Base-by-base conservation (phyloP, 2,329 filamentous ascomycete species). In the Nigrospora osmanthi region DNA sequence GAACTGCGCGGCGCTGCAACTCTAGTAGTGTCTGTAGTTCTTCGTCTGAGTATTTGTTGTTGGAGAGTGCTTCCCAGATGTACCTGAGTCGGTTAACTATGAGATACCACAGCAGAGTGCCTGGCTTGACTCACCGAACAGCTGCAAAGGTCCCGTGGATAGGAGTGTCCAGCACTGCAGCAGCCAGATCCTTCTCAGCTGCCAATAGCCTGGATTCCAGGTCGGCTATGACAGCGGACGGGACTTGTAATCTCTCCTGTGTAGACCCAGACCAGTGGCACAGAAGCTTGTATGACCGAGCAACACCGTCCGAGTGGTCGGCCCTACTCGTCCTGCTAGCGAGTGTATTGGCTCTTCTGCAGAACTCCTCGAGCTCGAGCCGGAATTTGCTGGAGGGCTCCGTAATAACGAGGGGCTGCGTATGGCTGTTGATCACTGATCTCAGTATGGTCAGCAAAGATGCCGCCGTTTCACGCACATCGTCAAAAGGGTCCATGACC, bases 261-360 rank as follows among this genome's bases (percentile, higher is more conserved):
- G 65, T 59, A 2, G 61, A 62, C 15, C 58, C 57, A 13, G 76
- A 69, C 59, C 81, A 78, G 35, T 70, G 69, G 58, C 83, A 87
- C 4, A 89, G 62, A 14, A 95, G 67, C 35, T 86, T 81, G 49
- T 84, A 85, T 3, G 84, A 73, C 43, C 88, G 81, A 32, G 90
- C 91, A 40, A 93, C 83, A 11, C 91, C 91, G 64, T 98, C 91
- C 1, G 90, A 89, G 61, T 95, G 88, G 59, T 97, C 90, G 12
- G 89, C 91, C 49, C 93, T 78, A 17, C 88, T 88, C 5, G 89
- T 95, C 23, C 69, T 71, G 17, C 81, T 73, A 47, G 87, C 83
- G 32, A 78, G 68, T 4, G 65, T 62, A 46, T 83, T 76, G 1
- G 80, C 78, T 44, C 71, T 70, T 2, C 50, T 54, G 35, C 78